Base-by-base conservation (phyloP, 1,139 yeast genomes). In the Nakaseomyces delphensis region DNA sequence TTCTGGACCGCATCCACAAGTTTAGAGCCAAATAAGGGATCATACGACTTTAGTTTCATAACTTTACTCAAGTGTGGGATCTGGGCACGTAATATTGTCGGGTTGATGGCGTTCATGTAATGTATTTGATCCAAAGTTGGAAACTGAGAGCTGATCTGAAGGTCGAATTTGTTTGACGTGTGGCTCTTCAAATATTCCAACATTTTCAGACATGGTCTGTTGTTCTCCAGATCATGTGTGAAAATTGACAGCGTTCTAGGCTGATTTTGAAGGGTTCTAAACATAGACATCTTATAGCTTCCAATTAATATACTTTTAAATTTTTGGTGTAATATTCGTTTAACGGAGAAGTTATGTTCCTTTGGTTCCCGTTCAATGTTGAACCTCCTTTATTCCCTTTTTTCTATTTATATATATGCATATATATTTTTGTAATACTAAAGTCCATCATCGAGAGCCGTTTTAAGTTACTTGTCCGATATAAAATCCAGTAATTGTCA, bases 121-220 rank as follows among this genome's bases (percentile, higher is more conserved):
- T 43, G 46, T 37, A 57, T 42, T 41, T 57, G 62, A 27, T 57
- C 60, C 41, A 45, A 41, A 3, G 62, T 57, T 5, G 62, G 62
- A 42, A 57, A 57, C 33, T 42, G 47, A 31, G 43, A 46, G 35
- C 46, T 46, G 13, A 54, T 35, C 37, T 56, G 56, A 7, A 56
- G 48, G 25, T 47, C 51, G 31, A 48, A 47, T 32, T 48, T 47
- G 33, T 45, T 44, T 8, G 44, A 20, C 8, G 49, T 49, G 38
- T 50, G 48, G 20, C 50, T 43, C 28, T 46, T 46, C 32, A 56
- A 36, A 31, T 45, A 46, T 21, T 50, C 48, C 25, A 51, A 38
- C 14, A 55, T 46, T 18, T 40, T 40, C 32, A 43, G 45, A 19
- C 48, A 42, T 21, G 50, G 41, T 15, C 39, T 39, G 23, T 46